Base-by-base conservation (phyloP, 192 early-diverging fungal genomes). In the Allomyces macrogynus region DNA sequence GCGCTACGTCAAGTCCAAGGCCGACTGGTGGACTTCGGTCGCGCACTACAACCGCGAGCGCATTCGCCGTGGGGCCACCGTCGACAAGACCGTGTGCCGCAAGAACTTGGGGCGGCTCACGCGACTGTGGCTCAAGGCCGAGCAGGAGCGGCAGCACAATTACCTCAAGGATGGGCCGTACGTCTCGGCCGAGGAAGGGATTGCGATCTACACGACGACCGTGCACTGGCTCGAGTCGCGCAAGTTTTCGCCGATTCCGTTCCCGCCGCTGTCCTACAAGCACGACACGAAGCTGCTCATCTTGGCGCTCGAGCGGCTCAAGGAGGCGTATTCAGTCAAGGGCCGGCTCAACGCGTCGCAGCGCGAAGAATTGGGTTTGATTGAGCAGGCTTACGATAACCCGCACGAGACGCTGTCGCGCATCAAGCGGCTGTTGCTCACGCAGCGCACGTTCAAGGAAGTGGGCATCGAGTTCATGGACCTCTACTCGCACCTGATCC, bases 381-480 rank as follows among this genome's bases (percentile, higher is more conserved):
- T 99, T 63, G 95, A 99, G 78, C 90, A 95, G 69, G 95, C 93
- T 0, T 99, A 95, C 71, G 95, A 98, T 70, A 90, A 91, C 64
- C 95, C 95, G 23, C 93, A 94, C 71, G 84, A 87, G 70, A 67
- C 81, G 0, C 75, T 94, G 60, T 81, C 80, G 40, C 81, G 93
- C 63, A 94, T 99, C 72, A 99, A 99, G 75, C 87, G 95, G 67
- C 73, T 97, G 24, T 74, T 99, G 68, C 77, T 99, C 32, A 99
- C 95, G 10, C 93, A 97, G 74, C 84, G 95, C 64, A 92, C 95
- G 1, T 99, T 99, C 80, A 97, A 96, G 75, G 93, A 99, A 78
- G 93, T 99, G 16, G 93, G 93, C 16, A 94, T 99, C 69, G 93
- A 99, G 77, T 99, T 99, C 67, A 97, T 99, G 93, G 95, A 99